phyloP scores from a whole-genome alignment of 352 stramenopile species.

The Thraustotheca clavata region DNA sequence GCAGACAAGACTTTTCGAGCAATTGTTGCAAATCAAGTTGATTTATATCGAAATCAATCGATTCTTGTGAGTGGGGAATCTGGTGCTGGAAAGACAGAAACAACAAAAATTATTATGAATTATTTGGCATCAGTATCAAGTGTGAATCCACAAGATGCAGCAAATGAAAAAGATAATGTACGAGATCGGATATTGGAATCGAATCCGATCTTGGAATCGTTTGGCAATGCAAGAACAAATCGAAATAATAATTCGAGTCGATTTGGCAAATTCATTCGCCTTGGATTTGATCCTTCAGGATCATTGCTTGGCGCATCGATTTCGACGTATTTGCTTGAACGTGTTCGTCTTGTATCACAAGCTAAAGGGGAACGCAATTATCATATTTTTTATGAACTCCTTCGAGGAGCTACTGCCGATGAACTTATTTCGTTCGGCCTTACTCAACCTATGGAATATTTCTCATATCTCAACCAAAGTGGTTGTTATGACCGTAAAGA shows the following conservation, averaged over 20 bases:
- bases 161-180: background rate
- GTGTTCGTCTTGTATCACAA: conserved; percentile 90
- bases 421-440: conserved; percentile 47
- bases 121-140: conserved; percentile 88
- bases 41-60: conserved; percentile 75
- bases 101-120: conserved; percentile 96
- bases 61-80: conserved; percentile 95
- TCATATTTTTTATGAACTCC: conserved; percentile 98
- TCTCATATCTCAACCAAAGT: conserved; percentile 80
- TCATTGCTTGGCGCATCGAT: conserved; percentile 73
- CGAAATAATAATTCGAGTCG: conserved; percentile 95
- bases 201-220: conserved; percentile 93
- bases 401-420: conserved; percentile 49
- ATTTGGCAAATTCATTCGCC: conserved; percentile 96
- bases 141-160: background rate
- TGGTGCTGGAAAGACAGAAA: conserved; percentile 94
- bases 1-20: background rate
- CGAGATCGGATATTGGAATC: conserved; percentile 84
- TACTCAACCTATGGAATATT: conserved; percentile 34
- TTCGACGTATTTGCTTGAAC: conserved; percentile 94
- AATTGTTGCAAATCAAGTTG: background rate
- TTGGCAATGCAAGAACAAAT: conserved; percentile 92
- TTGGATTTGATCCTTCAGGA: conserved; percentile 68
- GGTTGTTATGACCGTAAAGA: conserved; percentile 63
- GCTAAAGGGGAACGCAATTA: conserved; percentile 94